phyloP scores from a whole-genome alignment of 1,139 yeast species.

The Tardiomyces depauwii region DNA sequence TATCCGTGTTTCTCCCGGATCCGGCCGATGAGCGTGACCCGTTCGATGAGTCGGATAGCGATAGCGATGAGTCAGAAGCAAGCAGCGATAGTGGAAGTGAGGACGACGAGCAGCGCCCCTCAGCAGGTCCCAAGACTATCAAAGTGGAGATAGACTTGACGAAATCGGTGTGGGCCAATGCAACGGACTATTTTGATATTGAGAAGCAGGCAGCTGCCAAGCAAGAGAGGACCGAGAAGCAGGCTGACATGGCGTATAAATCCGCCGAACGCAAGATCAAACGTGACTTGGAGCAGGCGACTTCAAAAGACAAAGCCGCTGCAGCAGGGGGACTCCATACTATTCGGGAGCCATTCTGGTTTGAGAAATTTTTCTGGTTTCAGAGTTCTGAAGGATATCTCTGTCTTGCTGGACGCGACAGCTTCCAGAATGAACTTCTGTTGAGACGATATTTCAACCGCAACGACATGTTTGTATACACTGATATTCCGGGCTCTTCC shows the following conservation, averaged over 20 bases:
- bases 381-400: constrained; percentile 80
- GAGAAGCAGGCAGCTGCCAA: constrained; percentile 70
- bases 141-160: constrained; percentile 42
- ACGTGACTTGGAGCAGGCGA: constrained; percentile 55
- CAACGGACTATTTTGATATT: constrained; percentile 72
- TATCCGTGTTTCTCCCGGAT: constrained; percentile 49
- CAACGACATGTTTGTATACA: constrained; percentile 61
- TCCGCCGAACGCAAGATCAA: constrained; percentile 75
- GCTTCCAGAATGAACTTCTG: constrained; percentile 71
- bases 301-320: constrained; percentile 49
- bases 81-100: constrained; percentile 22
- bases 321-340: constrained; percentile 38
- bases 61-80: constrained; percentile 10
- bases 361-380: constrained; percentile 93
- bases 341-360: constrained; percentile 70
- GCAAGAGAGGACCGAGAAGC: constrained; percentile 70
- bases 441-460: constrained; percentile 64
- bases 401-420: constrained; percentile 80
- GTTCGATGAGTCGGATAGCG: constrained; percentile 21
- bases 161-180: constrained; percentile 80
- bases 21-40: constrained; percentile 30
- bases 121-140: constrained; percentile 19
- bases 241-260: constrained; percentile 67
- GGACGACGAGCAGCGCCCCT: constrained; percentile 10
- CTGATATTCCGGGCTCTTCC: constrained; percentile 65